Conservation (phyloP, 78 protist genomes). For the Dictyostelium purpureum region DNA sequence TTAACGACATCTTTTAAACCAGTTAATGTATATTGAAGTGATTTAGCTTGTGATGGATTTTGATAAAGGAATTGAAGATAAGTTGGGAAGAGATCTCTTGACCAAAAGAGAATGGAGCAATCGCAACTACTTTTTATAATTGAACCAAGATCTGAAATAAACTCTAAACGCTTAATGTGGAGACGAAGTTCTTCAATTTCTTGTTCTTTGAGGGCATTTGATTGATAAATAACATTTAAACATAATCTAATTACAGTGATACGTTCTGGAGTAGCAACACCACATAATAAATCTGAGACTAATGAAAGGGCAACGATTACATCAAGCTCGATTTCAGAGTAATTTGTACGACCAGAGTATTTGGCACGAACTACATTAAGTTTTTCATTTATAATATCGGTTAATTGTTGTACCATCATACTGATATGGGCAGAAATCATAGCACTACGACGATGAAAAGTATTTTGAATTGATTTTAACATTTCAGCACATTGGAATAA, state of each 20-base stretch:
- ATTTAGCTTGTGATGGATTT: constrained; percentile 74
- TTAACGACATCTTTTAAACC: constrained; percentile 83
- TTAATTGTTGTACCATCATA: constrained; percentile 40
- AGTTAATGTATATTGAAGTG: constrained; percentile 76
- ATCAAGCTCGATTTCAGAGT: constrained; percentile 45
- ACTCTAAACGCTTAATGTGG: constrained; percentile 51
- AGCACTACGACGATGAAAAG: constrained; percentile 65
- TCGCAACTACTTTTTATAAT: constrained; percentile 63
- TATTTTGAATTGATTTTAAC: constrained; percentile 74
- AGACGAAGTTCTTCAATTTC: constrained; percentile 43
- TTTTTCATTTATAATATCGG: constrained; percentile 44
- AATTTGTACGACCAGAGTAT: constrained; percentile 19
- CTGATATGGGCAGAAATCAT: constrained; percentile 74
- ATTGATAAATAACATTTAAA: constrained; percentile 31
- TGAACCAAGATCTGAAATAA: constrained; percentile 34
- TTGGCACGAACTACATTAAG: constrained; percentile 6
- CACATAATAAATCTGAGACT: constrained; percentile 11
- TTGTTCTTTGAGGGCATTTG: constrained; percentile 8
- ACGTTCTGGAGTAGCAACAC: constrained; percentile 55
- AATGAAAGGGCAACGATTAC: constrained; percentile 38
- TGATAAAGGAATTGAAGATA: constrained; percentile 78
- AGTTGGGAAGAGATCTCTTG: constrained; percentile 78
- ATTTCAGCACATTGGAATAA: constrained; percentile 79
- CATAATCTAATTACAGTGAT: constrained; percentile 36
- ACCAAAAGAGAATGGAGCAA: constrained; percentile 89